A percentile compares a stretch with the other conserved stretches of the same genome.
phyloP scores from a whole-genome alignment of 192 early-diverging fungal species.

The Mortierella antarctica region DNA sequence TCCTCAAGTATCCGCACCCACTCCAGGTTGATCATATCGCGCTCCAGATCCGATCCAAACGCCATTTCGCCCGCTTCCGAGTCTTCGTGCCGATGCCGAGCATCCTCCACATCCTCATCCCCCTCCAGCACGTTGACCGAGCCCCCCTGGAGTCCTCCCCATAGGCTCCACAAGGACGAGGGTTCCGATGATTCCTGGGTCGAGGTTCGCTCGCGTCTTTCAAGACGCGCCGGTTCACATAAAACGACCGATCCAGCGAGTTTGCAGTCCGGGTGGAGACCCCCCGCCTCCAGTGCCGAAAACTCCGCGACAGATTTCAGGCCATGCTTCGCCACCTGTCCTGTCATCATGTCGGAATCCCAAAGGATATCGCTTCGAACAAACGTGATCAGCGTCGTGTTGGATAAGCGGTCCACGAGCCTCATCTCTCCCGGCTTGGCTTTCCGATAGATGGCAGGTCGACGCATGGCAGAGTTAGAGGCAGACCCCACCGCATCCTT shows the following conservation, averaged over 20 bases:
- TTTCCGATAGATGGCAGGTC: slow-evolving; percentile 33
- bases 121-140: background rate
- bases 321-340: slow-evolving; percentile 10
- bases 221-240: slow-evolving; percentile 32
- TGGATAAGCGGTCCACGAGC: slow-evolving; percentile 35
- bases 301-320: slow-evolving; percentile 8
- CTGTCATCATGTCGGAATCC: slow-evolving; percentile 32
- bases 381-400: slow-evolving; percentile 34
- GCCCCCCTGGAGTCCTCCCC: background rate
- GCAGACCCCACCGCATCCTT: background rate
- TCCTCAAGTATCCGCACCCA: slow-evolving; percentile 24
- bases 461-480: background rate
- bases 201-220: background rate
- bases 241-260: slow-evolving; percentile 16
- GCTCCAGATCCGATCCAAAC: slow-evolving; percentile 43
- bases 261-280: slow-evolving; percentile 44
- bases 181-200: no score
- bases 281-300: slow-evolving; percentile 13
- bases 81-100: background rate
- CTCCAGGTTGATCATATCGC: slow-evolving; percentile 44
- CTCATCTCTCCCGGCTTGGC: slow-evolving; percentile 48
- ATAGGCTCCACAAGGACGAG: slow-evolving; percentile 7
- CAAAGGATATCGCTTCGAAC: slow-evolving; percentile 47
- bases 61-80: slow-evolving; percentile 13
- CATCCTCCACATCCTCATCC: background rate